These are phyloP conservation scores for Vigna radiata DNA, from an alignment of 306 rosid genomes.

Conservation along the genomic window DNA sequence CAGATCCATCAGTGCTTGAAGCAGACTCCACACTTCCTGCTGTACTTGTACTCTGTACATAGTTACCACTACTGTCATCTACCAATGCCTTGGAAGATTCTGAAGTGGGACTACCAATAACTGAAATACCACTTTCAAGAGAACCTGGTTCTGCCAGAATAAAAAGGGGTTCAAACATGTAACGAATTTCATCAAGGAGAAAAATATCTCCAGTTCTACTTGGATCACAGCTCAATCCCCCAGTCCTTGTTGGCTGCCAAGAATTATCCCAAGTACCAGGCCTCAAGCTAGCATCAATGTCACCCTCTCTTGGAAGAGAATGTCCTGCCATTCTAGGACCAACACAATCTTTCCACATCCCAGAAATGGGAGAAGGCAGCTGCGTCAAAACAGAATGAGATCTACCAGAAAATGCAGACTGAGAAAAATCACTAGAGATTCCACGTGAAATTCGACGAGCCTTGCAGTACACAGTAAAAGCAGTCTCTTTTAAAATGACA, in stretches of 20 bases:
- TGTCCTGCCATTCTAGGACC: slow-evolving; percentile 90
- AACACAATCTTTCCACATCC: slow-evolving; percentile 95
- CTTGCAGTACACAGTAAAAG: slow-evolving; percentile 92
- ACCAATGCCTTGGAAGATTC: slow-evolving; percentile 78
- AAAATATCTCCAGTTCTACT: slow-evolving; percentile 75
- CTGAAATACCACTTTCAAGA: slow-evolving; percentile 76
- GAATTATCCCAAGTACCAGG: slow-evolving; percentile 89
- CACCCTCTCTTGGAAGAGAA: slow-evolving; percentile 94
- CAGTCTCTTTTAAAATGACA: slow-evolving; percentile 86
- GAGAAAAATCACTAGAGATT: slow-evolving; percentile 66
- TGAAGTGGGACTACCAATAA: slow-evolving; percentile 61
- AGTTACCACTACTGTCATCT: slow-evolving; percentile 81
- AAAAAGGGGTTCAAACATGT: slow-evolving; percentile 97
- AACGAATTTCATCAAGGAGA: slow-evolving; percentile 77
- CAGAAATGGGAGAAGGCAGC: slow-evolving; percentile 83
- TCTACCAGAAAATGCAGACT: slow-evolving; percentile 70
- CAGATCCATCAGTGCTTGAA: slow-evolving; percentile 76
- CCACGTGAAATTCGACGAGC: slow-evolving; percentile 96
- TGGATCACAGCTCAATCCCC: slow-evolving; percentile 78
- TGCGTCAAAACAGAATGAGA: slow-evolving; percentile 82
- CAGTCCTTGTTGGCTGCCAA: slow-evolving; percentile 85
- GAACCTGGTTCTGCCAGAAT: slow-evolving; percentile 97
- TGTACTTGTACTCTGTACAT: slow-evolving; percentile 62
- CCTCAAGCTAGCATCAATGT: slow-evolving; percentile 93
- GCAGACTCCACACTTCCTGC: slow-evolving; percentile 72